Conservation (phyloP, 768 basidiomycete genomes). For the Panaeolus cyanescens region DNA sequence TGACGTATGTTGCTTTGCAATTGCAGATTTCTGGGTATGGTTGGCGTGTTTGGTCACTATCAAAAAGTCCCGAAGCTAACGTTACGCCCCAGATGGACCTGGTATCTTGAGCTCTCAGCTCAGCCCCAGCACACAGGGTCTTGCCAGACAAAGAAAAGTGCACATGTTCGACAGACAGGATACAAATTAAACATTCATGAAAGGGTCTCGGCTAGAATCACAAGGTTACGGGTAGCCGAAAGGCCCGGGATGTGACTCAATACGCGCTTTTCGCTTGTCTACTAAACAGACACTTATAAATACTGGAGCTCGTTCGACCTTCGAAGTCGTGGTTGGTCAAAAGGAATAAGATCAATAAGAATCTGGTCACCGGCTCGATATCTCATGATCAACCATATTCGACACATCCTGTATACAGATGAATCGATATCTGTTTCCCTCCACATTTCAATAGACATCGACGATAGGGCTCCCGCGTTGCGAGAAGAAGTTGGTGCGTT, state of each 20-base stretch:
- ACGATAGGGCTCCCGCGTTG: not conserved
- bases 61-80: too few relatives aligned
- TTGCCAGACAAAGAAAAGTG: not conserved
- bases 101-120: not conserved
- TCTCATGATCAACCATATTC: not conserved
- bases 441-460: not conserved
- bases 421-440: not conserved
- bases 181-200: not conserved
- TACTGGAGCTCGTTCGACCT: not conserved
- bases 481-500: not conserved
- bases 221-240: not conserved
- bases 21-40: too few relatives aligned
- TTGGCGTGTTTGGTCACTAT: too few relatives aligned
- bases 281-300: not conserved
- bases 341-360: not conserved
- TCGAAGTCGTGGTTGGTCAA: not conserved
- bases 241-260: not conserved
- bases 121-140: not conserved
- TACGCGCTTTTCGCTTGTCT: not conserved
- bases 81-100: not conserved
- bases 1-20: not conserved
- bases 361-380: not conserved
- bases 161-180: not conserved
- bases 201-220: constrained; percentile 2
- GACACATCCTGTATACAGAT: too few relatives aligned